phyloP scores from a whole-genome alignment of 2,329 filamentous ascomycete species.

The Penicillium sp. region DNA sequence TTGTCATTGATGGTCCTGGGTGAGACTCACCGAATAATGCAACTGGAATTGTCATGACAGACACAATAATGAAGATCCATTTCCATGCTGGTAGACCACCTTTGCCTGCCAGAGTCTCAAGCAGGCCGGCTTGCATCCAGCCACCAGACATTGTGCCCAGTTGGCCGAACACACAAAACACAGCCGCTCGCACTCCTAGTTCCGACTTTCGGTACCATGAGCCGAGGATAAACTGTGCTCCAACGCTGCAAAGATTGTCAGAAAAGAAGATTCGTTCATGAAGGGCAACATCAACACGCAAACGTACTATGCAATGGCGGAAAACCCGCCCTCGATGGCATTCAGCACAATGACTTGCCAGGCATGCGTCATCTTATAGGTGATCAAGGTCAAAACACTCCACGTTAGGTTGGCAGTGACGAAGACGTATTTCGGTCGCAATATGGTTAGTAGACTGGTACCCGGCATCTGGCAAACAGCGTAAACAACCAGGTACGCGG shows the following conservation, averaged over 20 bases:
- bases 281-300: background rate
- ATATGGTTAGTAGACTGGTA: constrained; percentile 41
- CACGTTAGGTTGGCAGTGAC: constrained; percentile 46
- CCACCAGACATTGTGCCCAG: constrained; percentile 48
- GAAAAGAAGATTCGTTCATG: background rate
- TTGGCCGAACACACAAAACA: constrained; percentile 44
- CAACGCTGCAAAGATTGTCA: constrained; percentile 29
- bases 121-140: constrained; percentile 47
- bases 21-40: constrained; percentile 39
- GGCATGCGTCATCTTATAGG: constrained; percentile 43
- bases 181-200: constrained; percentile 36
- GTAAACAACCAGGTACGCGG: constrained; percentile 40
- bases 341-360: constrained; percentile 49
- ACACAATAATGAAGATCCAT: constrained; percentile 48
- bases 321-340: constrained; percentile 47
- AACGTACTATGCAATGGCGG: constrained; percentile 45
- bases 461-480: constrained; percentile 48
- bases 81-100: constrained; percentile 43
- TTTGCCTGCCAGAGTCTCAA: constrained; percentile 38
- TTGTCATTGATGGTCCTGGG: background rate
- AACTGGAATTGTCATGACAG: constrained; percentile 44
- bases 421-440: constrained; percentile 45
- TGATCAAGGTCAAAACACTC: constrained; percentile 47
- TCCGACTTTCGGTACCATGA: constrained; percentile 49
- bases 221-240: constrained; percentile 47